Conservation (phyloP, 2,329 filamentous ascomycete genomes). For the Fusarium liriodendri region DNA sequence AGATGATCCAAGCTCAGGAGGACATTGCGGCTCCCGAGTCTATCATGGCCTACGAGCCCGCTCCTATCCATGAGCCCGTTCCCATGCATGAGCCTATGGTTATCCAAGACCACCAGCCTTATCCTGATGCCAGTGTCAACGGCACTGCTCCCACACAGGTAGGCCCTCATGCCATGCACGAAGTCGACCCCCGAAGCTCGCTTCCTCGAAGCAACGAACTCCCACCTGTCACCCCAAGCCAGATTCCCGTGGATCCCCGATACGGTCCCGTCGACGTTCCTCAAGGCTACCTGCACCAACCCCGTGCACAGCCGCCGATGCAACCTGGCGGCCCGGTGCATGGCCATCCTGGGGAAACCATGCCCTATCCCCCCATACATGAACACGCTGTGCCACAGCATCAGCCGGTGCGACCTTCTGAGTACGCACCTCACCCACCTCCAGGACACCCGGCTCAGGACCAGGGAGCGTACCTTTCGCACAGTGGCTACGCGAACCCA, state of each 20-base stretch:
- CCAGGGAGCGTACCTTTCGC: conserved; percentile 45
- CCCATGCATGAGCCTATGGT: conserved; percentile 13
- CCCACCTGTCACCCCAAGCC: conserved; percentile 33
- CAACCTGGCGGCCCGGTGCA: conserved; percentile 39
- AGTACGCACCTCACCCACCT: conserved; percentile 44
- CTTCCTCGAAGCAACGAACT: conserved; percentile 41
- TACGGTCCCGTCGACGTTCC: conserved; percentile 41
- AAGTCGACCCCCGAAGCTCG: conserved; percentile 36
- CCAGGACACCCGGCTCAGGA: conserved; percentile 38
- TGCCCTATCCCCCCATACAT: conserved; percentile 43
- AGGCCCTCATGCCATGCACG: conserved; percentile 19
- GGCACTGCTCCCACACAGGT: conserved; percentile 6
- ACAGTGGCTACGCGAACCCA: conserved; percentile 42
- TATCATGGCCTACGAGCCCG: conserved; percentile 18
- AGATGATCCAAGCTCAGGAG: conserved; percentile 6
- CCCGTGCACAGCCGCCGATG: conserved; percentile 39
- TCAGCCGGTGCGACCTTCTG: conserved; percentile 41
- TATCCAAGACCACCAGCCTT: conserved; percentile 20
- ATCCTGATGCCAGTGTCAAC: conserved; percentile 18
- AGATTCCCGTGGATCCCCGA: conserved; percentile 39
- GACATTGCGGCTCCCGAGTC: conserved; percentile 1
- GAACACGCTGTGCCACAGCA: conserved; percentile 42
- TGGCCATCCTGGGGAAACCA: conserved; percentile 34
- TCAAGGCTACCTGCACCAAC: conserved; percentile 41
- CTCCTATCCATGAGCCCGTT: conserved; percentile 14